These are phyloP conservation scores for Perilla frutescens DNA, from an alignment of 257 asterid genomes.

Conservation along the genomic window DNA sequence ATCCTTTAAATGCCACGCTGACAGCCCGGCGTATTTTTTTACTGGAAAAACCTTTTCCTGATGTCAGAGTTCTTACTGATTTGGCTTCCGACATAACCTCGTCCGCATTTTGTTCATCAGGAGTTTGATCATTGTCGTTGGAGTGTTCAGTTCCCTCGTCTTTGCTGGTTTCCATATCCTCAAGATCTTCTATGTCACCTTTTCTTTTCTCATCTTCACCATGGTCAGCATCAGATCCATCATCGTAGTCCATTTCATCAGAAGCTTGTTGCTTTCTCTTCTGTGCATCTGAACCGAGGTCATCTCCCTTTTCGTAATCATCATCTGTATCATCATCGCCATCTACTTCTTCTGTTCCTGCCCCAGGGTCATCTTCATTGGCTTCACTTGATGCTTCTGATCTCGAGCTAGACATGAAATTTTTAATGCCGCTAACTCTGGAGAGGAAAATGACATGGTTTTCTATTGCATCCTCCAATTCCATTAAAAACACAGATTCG, in stretches of 20 bases:
- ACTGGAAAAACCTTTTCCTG: neutral
- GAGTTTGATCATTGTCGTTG: constrained; percentile 41
- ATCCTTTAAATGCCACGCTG: constrained; percentile 49
- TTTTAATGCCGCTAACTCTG: constrained; percentile 61
- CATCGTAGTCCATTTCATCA: constrained; percentile 87
- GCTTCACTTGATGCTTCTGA: constrained; percentile 47
- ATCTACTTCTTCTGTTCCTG: constrained; percentile 33
- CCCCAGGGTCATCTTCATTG: constrained; percentile 52
- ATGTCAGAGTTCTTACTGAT: constrained; percentile 12
- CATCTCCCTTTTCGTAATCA: constrained; percentile 67
- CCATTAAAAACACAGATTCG: constrained; percentile 50
- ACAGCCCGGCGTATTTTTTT: constrained; percentile 44
- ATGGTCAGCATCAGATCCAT: constrained; percentile 55
- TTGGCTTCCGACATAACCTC: constrained; percentile 43
- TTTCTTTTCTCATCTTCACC: constrained; percentile 38
- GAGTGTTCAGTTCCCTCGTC: constrained; percentile 46
- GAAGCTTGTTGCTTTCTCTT: constrained; percentile 72
- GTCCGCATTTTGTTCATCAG: constrained; percentile 38
- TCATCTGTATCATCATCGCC: constrained; percentile 47
- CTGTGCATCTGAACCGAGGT: constrained; percentile 65
- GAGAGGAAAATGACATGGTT: constrained; percentile 61
- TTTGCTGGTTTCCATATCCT: constrained; percentile 42
- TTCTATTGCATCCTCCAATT: constrained; percentile 81
- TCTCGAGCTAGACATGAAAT: constrained; percentile 42
- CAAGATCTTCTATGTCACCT: constrained; percentile 38